Evolutionary conservation across 331 rosid genomes (phyloP), one percentile per base, ranked within the genome.

Genomic region (Ulmus americana): DNA sequence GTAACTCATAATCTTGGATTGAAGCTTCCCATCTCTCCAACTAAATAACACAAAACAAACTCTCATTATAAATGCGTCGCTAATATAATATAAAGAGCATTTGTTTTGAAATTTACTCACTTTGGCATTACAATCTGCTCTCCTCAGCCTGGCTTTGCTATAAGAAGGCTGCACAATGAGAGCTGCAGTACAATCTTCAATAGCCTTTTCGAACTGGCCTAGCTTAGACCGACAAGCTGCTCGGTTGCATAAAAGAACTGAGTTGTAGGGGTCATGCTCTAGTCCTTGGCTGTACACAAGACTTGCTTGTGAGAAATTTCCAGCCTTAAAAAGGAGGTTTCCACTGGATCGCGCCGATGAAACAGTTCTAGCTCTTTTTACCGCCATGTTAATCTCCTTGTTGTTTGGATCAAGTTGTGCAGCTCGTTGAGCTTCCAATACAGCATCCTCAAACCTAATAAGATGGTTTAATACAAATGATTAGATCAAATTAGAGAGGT

Each of bases 181-280:
- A 47, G 97, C 98, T 0, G 85, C 74, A 44, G 79, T 70, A 80
- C 98, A 94, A 71, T 94, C 98, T 61, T 94, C 98, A 56, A 90
- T 78, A 35, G 98, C 98, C 71, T 87, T 94, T 68, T 94, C 98
- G 45, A 65, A 85, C 66, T 85, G 97, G 1, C 85, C 80, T 2
- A 87, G 81, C 76, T 94, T 94, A 5, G 87, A 85, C 41, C 86
- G 98, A 70, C 98, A 87, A 11, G 98, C 97, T 1, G 95, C 98
- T 75, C 98, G 81, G 78, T 94, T 94, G 83, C 95, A 87, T 18
- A 85, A 59, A 18, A 94, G 72, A 70, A 94, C 85, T 3, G 98
- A 79, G 78, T 87, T 94, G 80, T 74, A 65, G 0, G 88, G 90
- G 64, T 89, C 90, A 22, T 79, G 80, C 16, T 87, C 95, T 48